These are phyloP conservation scores for Microthlaspi erraticum DNA, from an alignment of 345 rosid genomes.

Conservation along the genomic window DNA sequence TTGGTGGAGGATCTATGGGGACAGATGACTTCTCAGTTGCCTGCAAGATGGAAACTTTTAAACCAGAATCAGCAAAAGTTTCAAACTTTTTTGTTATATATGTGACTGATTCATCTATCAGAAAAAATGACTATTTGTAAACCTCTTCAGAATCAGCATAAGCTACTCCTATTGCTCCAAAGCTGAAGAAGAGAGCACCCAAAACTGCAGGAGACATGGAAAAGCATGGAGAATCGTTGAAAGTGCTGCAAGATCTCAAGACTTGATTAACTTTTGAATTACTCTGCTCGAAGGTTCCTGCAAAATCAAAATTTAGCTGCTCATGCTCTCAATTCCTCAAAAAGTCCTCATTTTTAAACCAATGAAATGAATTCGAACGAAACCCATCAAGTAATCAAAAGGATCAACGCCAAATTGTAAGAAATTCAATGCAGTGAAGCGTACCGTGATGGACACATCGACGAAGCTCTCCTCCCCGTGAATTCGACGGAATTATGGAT, in stretches of 20 bases:
- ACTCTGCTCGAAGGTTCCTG: constrained; percentile 48
- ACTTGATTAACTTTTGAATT: constrained; percentile 24
- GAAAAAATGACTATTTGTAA: background rate
- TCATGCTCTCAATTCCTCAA: background rate
- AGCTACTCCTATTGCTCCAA: constrained; percentile 58
- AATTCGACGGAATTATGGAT: constrained; percentile 41
- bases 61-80: constrained; percentile 10
- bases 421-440: background rate
- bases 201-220: constrained; percentile 54
- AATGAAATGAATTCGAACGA: background rate
- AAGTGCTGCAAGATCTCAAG: constrained; percentile 35
- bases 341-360: background rate
- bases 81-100: background rate
- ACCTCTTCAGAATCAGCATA: constrained; percentile 81
- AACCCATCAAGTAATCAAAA: background rate
- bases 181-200: constrained; percentile 59
- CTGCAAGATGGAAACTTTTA: constrained; percentile 4
- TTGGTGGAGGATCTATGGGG: constrained; percentile 58
- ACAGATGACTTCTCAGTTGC: constrained; percentile 45
- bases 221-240: constrained; percentile 29
- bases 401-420: background rate
- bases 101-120: constrained; percentile 11
- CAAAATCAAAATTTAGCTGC: background rate
- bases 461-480: constrained; percentile 39
- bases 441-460: constrained; percentile 44